These are phyloP conservation scores for Coniochaeta sp. DNA, from an alignment of 2,329 filamentous ascomycete species.

Conservation along the genomic window DNA sequence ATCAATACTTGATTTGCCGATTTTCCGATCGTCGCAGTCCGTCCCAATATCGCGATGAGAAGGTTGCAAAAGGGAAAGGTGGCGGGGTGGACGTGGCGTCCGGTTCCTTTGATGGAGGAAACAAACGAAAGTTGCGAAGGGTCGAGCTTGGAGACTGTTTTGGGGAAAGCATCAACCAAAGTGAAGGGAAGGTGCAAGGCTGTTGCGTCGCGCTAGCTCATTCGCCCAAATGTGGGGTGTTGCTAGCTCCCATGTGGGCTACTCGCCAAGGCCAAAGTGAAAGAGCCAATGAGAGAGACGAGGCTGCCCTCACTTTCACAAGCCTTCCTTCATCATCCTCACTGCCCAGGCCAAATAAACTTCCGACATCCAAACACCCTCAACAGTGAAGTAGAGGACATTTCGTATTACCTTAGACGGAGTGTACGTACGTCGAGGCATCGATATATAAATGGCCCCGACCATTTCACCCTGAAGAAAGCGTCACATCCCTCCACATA, in stretches of 20 bases:
- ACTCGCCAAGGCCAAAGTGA: background rate
- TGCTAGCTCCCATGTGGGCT: background rate
- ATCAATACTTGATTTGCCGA: background rate
- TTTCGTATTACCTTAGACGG: too few species aligned
- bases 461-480: too few species aligned
- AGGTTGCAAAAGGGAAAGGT: background rate
- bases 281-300: background rate
- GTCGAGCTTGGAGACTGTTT: background rate
- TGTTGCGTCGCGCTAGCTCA: background rate
- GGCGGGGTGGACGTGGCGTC: background rate
- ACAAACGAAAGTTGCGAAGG: background rate
- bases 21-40: background rate
- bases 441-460: too few species aligned
- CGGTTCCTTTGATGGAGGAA: background rate
- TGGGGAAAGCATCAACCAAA: background rate
- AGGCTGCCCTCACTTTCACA: too few species aligned
- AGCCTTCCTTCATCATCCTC: too few species aligned
- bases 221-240: too few species aligned
- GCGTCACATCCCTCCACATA: too few species aligned
- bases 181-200: background rate
- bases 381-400: too few species aligned
- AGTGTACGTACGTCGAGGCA: too few species aligned
- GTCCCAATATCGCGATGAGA: background rate
- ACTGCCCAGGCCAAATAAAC: too few species aligned
- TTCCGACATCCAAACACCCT: too few species aligned